Evolutionary conservation across 306 rosid genomes (phyloP).

Genomic region (Gillenia trifoliata): DNA sequence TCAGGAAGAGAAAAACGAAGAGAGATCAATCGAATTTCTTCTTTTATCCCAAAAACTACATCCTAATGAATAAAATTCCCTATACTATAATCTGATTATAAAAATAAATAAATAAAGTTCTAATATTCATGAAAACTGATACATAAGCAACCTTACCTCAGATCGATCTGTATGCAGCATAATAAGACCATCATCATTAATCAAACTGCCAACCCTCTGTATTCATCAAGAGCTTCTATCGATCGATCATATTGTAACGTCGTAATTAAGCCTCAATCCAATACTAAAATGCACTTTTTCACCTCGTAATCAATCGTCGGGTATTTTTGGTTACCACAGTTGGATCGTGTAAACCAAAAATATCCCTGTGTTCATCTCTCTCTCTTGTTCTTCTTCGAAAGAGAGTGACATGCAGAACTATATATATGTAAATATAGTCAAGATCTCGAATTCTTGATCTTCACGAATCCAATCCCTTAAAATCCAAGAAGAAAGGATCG

Average conservation of each 20-base stretch:
- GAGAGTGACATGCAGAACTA: not conserved
- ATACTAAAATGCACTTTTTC: not conserved
- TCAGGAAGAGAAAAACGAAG: not conserved
- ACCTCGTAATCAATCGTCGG: too few species aligned
- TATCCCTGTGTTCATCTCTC: not conserved
- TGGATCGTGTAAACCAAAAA: not conserved
- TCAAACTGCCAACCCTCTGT: not conserved
- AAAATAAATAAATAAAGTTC: not conserved
- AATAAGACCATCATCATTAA: not conserved
- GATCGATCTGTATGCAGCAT: not conserved
- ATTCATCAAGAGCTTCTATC: not conserved
- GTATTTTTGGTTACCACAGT: too few species aligned
- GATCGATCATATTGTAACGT: not conserved
- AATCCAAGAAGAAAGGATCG: constrained; percentile 69
- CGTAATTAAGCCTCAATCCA: not conserved
- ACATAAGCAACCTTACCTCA: constrained; percentile 5
- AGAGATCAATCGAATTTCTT: not conserved
- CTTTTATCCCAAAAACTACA: constrained; percentile 1
- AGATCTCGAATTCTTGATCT: not conserved
- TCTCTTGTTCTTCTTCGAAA: not conserved
- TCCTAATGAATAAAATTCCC: not conserved
- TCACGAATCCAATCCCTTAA: constrained; percentile 24
- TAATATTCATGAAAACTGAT: not conserved
- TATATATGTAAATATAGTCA: not conserved
- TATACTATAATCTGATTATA: not conserved